These are phyloP conservation scores for Camellia lanceoleosa DNA, from an alignment of 148 eudicot genomes.

Conservation along the genomic window DNA sequence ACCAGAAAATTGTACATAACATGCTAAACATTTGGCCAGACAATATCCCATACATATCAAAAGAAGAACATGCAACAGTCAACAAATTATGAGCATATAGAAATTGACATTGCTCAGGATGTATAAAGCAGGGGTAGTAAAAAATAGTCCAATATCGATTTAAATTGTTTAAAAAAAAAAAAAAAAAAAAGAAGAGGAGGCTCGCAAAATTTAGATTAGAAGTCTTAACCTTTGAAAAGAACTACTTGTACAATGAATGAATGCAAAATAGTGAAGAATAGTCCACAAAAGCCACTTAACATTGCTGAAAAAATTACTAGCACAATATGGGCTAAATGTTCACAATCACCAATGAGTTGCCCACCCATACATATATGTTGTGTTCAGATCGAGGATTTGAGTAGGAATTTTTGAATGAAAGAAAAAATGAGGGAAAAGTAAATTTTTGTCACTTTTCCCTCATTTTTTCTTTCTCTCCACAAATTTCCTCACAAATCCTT, in stretches of 20 bases:
- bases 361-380: too few species aligned
- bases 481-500: too few species aligned
- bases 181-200: too few species aligned
- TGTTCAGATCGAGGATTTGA: too few species aligned
- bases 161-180: neutral
- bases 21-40: too few species aligned
- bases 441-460: too few species aligned
- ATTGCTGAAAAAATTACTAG: neutral
- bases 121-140: neutral
- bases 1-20: too few species aligned
- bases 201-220: neutral
- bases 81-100: neutral
- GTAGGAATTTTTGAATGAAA: too few species aligned
- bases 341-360: too few species aligned
- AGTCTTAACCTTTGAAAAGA: neutral
- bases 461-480: too few species aligned
- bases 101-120: neutral
- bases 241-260: neutral
- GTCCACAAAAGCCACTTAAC: neutral
- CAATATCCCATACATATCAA: neutral
- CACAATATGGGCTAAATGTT: neutral
- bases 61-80: neutral
- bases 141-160: neutral
- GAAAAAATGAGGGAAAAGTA: too few species aligned
- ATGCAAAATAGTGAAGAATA: neutral